Conservation (phyloP, 352 stramenopile genomes). For the Phytopythium mirpurense region DNA sequence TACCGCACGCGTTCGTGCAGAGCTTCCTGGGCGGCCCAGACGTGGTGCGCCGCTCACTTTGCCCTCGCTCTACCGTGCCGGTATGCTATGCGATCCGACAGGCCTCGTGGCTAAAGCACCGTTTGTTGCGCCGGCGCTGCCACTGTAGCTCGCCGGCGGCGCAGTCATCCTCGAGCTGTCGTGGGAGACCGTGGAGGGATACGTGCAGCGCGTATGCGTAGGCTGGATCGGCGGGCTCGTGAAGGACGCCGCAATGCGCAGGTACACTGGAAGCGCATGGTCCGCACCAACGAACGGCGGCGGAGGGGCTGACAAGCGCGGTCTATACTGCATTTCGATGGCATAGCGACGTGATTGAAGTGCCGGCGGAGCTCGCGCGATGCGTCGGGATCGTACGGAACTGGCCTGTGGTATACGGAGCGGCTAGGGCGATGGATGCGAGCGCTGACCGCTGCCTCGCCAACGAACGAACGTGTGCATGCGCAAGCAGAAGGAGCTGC, state of each 20-base stretch:
- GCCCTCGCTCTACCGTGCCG: not conserved
- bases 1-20: slow-evolving; percentile 62
- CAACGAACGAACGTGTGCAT: no score
- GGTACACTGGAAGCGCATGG: no score
- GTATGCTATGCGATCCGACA: no score
- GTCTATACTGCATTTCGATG: no score
- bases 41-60: slow-evolving; percentile 12
- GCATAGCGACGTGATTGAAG: slow-evolving; percentile 77
- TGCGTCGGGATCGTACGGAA: slow-evolving; percentile 69
- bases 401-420: not conserved
- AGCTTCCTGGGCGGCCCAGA: slow-evolving; percentile 41
- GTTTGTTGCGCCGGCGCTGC: not conserved
- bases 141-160: slow-evolving; percentile 23
- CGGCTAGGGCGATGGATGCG: not conserved
- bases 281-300: no score
- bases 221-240: slow-evolving; percentile 64
- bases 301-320: no score
- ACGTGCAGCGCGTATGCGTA: slow-evolving; percentile 67
- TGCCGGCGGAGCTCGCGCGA: slow-evolving; percentile 76
- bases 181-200: slow-evolving; percentile 77
- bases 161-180: slow-evolving; percentile 69
- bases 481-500: slow-evolving; percentile 40
- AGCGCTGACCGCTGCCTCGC: no score
- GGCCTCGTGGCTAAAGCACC: no score
- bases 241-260: slow-evolving; percentile 39